phyloP scores from a whole-genome alignment of 345 rosid species.

The Populus deltoides region DNA sequence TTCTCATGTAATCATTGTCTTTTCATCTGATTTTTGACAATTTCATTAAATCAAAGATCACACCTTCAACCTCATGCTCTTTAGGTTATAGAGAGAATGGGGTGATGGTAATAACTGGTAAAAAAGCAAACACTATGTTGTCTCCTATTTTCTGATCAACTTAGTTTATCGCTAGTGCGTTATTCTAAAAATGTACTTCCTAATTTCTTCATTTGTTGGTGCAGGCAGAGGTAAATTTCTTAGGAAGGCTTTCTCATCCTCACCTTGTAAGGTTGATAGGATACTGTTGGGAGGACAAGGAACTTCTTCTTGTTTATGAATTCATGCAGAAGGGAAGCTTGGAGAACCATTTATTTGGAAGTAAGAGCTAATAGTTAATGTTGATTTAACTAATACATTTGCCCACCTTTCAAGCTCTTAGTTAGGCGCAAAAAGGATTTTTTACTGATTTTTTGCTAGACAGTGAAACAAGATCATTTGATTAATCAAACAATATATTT shows the following conservation, averaged over 20 bases:
- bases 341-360: slow-evolving; percentile 88
- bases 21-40: background rate
- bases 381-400: background rate
- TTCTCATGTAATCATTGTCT: background rate
- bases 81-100: background rate
- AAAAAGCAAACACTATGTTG: background rate
- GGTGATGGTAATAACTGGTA: background rate
- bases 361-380: slow-evolving; percentile 32
- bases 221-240: slow-evolving; percentile 79
- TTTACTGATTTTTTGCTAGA: background rate
- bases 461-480: background rate
- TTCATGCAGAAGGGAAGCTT: slow-evolving; percentile 94
- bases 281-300: slow-evolving; percentile 73
- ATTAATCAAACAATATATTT: background rate
- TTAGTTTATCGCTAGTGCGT: background rate
- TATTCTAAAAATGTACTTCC: background rate
- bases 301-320: slow-evolving; percentile 82
- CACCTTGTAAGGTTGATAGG: slow-evolving; percentile 82
- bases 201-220: slow-evolving; percentile 17
- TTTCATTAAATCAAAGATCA: background rate
- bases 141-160: background rate
- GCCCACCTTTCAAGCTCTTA: background rate
- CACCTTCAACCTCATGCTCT: background rate
- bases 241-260: slow-evolving; percentile 86
- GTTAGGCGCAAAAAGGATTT: background rate